Conservation (phyloP, 139 green algal genomes). For the Closterium sp. region DNA sequence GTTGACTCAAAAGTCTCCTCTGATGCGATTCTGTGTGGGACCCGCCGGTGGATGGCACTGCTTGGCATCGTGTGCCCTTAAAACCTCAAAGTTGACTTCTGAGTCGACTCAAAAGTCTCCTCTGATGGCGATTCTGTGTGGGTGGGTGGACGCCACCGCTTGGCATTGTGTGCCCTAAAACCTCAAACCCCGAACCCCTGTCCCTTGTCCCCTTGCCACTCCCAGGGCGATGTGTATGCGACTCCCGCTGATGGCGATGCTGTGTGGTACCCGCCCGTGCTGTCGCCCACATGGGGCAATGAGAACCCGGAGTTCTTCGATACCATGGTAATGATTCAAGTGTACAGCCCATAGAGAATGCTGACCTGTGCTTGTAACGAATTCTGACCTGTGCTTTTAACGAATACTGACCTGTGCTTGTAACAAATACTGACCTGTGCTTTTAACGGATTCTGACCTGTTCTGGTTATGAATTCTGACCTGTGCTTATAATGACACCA, state of each 20-base stretch:
- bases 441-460: neutral
- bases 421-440: neutral
- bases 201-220: too few species aligned
- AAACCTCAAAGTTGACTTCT: too few species aligned
- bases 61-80: too few species aligned
- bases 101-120: neutral
- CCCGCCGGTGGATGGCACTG: too few species aligned
- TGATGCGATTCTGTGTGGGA: neutral
- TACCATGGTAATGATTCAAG: neutral
- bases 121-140: neutral
- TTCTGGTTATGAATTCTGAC: neutral
- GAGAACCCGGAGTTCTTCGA: neutral
- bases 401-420: too few species aligned
- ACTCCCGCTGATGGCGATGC: neutral
- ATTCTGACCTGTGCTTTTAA: too few species aligned
- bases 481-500: neutral
- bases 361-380: too few species aligned
- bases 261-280: neutral
- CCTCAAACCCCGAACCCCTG: too few species aligned
- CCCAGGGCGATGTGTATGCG: constrained; percentile 26
- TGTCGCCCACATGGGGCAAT: neutral
- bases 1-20: too few species aligned
- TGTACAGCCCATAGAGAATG: too few species aligned
- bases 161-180: neutral
- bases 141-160: neutral